A percentile compares a stretch with the other conserved stretches of the same genome.
phyloP scores from a whole-genome alignment of 2,329 filamentous ascomycete genomes.

The Aspergillus uvarum region DNA sequence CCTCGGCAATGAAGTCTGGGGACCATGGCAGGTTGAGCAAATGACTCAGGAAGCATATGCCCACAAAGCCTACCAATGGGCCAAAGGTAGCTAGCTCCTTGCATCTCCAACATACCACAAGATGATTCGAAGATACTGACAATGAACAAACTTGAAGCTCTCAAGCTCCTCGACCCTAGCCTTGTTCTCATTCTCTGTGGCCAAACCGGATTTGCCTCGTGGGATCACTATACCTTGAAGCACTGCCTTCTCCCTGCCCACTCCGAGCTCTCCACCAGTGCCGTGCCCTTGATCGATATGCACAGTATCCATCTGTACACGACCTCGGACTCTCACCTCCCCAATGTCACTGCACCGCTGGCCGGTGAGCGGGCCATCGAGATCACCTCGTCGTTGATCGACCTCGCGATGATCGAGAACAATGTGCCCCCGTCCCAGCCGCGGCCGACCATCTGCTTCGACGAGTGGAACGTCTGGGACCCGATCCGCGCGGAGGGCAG shows the following conservation, averaged over 20 bases:
- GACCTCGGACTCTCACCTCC: constrained; percentile 54
- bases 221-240: constrained; percentile 73
- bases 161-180: constrained; percentile 58
- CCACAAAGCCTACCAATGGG: constrained; percentile 60
- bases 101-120: neutral
- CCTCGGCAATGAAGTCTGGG: constrained; percentile 71
- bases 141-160: constrained; percentile 22
- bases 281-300: constrained; percentile 65
- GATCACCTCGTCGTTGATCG: constrained; percentile 66
- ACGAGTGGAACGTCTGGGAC: constrained; percentile 86
- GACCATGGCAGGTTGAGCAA: constrained; percentile 60
- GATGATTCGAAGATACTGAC: constrained; percentile 4
- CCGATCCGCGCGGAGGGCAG: constrained; percentile 69
- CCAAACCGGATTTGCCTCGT: constrained; percentile 65
- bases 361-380: constrained; percentile 73
- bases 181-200: constrained; percentile 73
- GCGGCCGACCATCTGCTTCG: constrained; percentile 72
- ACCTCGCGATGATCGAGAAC: constrained; percentile 71
- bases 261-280: constrained; percentile 41
- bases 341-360: constrained; percentile 63
- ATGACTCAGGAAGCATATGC: constrained; percentile 61
- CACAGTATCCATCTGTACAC: constrained; percentile 81
- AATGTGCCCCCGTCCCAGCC: constrained; percentile 55
- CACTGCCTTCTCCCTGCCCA: constrained; percentile 59
- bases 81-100: constrained; percentile 47